Conservation (phyloP, 768 basidiomycete species). For the Boletus barrowsii region DNA sequence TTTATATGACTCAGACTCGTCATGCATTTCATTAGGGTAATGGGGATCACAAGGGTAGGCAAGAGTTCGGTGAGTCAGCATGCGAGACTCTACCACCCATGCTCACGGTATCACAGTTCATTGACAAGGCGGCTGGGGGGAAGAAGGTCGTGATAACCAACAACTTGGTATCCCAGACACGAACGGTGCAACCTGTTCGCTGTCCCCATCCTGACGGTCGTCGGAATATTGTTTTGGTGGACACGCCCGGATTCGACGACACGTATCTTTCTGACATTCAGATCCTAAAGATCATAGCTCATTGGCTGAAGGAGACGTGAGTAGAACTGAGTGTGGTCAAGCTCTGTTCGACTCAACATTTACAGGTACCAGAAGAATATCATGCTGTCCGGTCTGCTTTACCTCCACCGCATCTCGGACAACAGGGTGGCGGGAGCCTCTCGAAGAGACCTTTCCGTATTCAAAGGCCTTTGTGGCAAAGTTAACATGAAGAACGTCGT, state of each 20-base stretch:
- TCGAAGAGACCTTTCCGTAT: background rate
- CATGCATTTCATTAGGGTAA: constrained; percentile 4
- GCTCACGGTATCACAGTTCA: constrained; percentile 6
- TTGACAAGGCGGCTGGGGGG: constrained; percentile 7
- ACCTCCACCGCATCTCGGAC: no score
- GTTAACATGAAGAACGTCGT: constrained; percentile 11
- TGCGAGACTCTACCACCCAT: background rate
- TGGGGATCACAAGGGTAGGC: constrained; percentile 15
- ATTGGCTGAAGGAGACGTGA: constrained; percentile 18
- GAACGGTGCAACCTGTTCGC: background rate
- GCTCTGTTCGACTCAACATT: constrained; percentile 12
- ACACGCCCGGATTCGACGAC: constrained; percentile 20
- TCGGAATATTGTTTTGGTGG: constrained; percentile 13
- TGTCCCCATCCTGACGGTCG: constrained; percentile 16
- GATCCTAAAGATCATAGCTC: constrained; percentile 11
- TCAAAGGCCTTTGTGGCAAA: constrained; percentile 11
- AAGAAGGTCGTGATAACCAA: background rate
- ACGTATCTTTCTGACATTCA: constrained; percentile 6
- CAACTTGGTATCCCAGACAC: constrained; percentile 9
- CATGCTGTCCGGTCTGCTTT: no score
- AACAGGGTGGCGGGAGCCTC: constrained; percentile 6
- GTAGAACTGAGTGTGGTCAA: background rate
- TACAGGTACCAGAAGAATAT: no score
- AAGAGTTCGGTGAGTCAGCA: constrained; percentile 20
- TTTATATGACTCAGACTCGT: background rate